Base-by-base conservation (phyloP, 441 rosid genomes). In the Kokia cookei region DNA sequence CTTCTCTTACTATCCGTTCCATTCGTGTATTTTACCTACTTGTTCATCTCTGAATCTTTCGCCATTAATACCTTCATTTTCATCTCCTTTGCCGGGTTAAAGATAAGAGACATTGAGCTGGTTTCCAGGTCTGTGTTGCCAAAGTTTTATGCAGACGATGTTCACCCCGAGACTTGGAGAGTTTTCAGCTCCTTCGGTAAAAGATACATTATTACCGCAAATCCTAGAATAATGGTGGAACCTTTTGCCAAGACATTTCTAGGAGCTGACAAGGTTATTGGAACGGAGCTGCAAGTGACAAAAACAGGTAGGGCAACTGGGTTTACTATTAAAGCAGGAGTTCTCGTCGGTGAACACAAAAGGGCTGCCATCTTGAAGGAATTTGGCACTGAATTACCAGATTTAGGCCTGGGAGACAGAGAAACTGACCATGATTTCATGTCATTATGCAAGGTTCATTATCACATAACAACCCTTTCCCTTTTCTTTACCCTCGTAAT, bases 41-140 rank as follows among this genome's bases (percentile, higher is more conserved):
- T 88, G 17, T 86, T 89, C 60, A 11, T 91, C n/a, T 94, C 97
- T 9, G 98, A 94, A 75, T 77, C 90, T 5, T 24, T 83, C 0
- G 99, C 98, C 1, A 86, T 90, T 75, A 82, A 85, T 53, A 78
- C 84, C 3, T 84, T 94, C 37, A 64, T 91, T 12, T 94, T 89
- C 83, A 89, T 94, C 24, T 65, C 97, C 64, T 80, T 91, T 51
- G 87, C 90, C 7, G 95, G 98, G 43, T 77, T 94, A 45, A 90
- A 87, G 61, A 73, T 88, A 14, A 76, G 82, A 69, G 93, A 94
- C 65, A 70, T 94, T 14, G 98, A 94, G 87, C 86, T 90, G 7
- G 97, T 91, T 69, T 85, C 89, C 1, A 80, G 90, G 77, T 93
- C 99, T 7, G 97, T 95, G 2, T 79, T 95, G 65, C 94, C 99